Percentiles rank a stretch among this genome's conserved stretches.
These are phyloP conservation scores for Boletellus deceptivus DNA, from an alignment of 1,284 basidiomycete genomes.

Conservation along the genomic window DNA sequence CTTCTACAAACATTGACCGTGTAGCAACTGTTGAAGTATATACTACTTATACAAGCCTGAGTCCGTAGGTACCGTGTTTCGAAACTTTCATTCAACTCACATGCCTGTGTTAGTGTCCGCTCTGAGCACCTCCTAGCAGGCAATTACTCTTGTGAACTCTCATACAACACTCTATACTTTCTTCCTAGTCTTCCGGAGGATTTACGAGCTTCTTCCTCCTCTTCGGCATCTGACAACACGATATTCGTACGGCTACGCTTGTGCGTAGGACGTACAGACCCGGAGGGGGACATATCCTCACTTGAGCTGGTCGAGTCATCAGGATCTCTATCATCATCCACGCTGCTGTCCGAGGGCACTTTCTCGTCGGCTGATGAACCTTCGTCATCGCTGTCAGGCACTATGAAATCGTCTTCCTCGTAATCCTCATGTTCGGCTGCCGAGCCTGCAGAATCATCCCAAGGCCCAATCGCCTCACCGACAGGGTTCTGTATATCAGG, in stretches of 20 bases:
- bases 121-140: neutral
- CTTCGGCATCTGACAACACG: constrained; percentile 7
- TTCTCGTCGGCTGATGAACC: neutral
- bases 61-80: neutral
- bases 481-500: constrained; percentile 13
- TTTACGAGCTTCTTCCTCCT: neutral
- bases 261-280: neutral
- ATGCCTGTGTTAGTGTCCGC: neutral
- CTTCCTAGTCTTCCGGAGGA: neutral
- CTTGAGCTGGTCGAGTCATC: neutral
- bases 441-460: constrained; percentile 13
- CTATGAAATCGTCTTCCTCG: constrained; percentile 11
- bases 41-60: no score
- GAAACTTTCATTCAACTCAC: neutral
- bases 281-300: neutral
- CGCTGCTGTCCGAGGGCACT: neutral
- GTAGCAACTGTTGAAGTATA: no score
- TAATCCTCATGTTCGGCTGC: constrained; percentile 11
- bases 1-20: no score
- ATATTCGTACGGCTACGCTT: constrained; percentile 2
- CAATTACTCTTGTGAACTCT: neutral
- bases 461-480: constrained; percentile 16
- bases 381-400: constrained; percentile 10
- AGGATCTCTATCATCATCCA: neutral
- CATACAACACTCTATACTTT: constrained; percentile 4